phyloP scores from a whole-genome alignment of 1,284 basidiomycete species.

The Cutaneotrichosporon mucoides region DNA sequence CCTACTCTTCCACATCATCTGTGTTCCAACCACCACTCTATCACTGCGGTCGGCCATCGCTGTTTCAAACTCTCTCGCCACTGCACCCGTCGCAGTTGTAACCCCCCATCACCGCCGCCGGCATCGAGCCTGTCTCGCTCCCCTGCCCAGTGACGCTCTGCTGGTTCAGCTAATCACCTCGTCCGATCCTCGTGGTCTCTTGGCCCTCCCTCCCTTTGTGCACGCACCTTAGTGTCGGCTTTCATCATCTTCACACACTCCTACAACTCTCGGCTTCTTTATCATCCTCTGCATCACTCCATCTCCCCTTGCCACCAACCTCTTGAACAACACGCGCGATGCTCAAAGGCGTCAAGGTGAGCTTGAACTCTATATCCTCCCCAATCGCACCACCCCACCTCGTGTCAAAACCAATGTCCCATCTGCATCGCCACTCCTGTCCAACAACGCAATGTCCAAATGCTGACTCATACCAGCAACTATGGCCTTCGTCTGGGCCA shows the following conservation, averaged over 20 bases:
- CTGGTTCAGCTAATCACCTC: conserved; percentile 2
- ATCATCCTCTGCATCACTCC: neutral
- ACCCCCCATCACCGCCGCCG: neutral
- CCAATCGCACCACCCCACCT: conserved; percentile 9
- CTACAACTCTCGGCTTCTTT: neutral
- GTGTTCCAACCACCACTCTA: too few species aligned
- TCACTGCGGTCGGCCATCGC: too few species aligned
- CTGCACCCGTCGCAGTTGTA: neutral
- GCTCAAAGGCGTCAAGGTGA: conserved; percentile 48
- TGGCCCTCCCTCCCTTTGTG: neutral
- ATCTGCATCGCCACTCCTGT: neutral
- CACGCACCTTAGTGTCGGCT: neutral
- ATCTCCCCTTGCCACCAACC: neutral
- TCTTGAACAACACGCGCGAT: conserved; percentile 17
- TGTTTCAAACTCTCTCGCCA: neutral
- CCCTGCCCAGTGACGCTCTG: too few species aligned
- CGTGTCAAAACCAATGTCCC: too few species aligned
- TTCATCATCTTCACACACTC: neutral
- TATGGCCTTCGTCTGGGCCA: conserved; percentile 35
- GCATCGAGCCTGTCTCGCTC: too few species aligned
- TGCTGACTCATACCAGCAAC: conserved; percentile 29
- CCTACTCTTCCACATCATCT: too few species aligned
- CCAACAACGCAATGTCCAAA: too few species aligned
- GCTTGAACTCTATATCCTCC: too few species aligned
- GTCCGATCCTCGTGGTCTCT: neutral